Evolutionary conservation across 345 rosid species (phyloP).

Genomic region (Arabidopsis suecica): DNA sequence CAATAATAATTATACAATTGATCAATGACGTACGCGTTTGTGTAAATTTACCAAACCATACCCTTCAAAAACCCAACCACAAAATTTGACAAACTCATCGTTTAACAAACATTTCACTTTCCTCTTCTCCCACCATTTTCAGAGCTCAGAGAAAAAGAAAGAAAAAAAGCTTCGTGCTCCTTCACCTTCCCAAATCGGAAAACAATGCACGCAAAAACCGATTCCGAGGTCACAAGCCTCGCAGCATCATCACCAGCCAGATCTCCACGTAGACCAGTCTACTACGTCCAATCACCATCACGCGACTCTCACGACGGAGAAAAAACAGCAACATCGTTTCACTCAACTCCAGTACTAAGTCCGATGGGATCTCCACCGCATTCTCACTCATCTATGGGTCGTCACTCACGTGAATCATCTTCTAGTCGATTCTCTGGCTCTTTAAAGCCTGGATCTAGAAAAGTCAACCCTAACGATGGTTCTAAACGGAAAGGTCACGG

Average conservation of each 20-base stretch:
- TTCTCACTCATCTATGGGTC: slow-evolving; percentile 90
- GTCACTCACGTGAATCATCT: slow-evolving; percentile 88
- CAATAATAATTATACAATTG: background rate
- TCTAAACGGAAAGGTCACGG: slow-evolving; percentile 56
- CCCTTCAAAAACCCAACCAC: slow-evolving; percentile 1
- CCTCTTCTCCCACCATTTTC: slow-evolving; percentile 25
- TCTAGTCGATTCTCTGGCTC: slow-evolving; percentile 94
- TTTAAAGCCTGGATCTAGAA: slow-evolving; percentile 84
- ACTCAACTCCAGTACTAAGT: slow-evolving; percentile 88
- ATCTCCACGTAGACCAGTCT: slow-evolving; percentile 88
- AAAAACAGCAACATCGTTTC: slow-evolving; percentile 94
- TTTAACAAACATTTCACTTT: slow-evolving; percentile 6
- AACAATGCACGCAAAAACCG: slow-evolving; percentile 98
- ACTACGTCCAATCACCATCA: slow-evolving; percentile 95
- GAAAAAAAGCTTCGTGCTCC: background rate
- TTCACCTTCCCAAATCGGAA: background rate
- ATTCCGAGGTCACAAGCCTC: slow-evolving; percentile 94
- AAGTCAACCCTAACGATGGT: slow-evolving; percentile 77
- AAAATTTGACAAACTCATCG: background rate
- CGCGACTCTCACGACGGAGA: slow-evolving; percentile 98
- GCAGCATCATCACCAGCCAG: slow-evolving; percentile 88
- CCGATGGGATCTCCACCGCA: slow-evolving; percentile 95
- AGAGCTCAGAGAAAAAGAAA: background rate
- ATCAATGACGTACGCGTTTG: slow-evolving; percentile 24
- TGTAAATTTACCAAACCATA: background rate